Base-by-base conservation (phyloP, 179 eudicot species). In the Nepenthes alata region DNA sequence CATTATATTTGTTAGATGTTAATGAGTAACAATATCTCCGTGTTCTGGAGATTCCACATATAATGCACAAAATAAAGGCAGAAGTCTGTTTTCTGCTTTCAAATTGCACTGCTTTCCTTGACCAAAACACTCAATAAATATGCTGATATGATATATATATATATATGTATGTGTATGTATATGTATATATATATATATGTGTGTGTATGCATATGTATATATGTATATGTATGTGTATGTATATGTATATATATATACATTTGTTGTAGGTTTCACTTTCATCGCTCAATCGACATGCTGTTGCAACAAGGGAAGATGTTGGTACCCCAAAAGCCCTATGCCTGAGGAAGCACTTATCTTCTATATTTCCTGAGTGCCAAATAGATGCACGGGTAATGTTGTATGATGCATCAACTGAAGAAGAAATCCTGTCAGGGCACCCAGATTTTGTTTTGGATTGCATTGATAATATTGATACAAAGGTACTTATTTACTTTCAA, bases 371-470 rank as follows among this genome's bases (percentile, higher is more conserved):
- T 0, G 98, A 91, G 78, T 86, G 96, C 70, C 89, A 81, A 60
- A 68, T 91, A 59, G 96, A 86, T 75, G 96, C 93, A 11, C 85
- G 79, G 74, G 98, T 89, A 70, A 55, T 77, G 55, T 67, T 91
- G 51, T 91, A 91, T 73, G 90, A 91, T 71, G 67, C 86, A 60
- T 89, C 95, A 25, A 71, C 95, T 8, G 96, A 89, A 73, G 98
- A 91, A 67, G 89, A 79, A 72, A 86, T 91, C 71, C 85, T 91
- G 44, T 86, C 93, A 6, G 98, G 98, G 61, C 64, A 80, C 66
- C 98, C 98, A 45, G 98, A 89, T 75, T 93, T 85, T 74, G 96
- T 93, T 62, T 75, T 93, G 70, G 98, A 93, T 73, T 93, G 98
- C 81, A 93, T 93, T 72, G 98, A 93, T 72, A 93, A 93, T 77